Base-by-base conservation (phyloP, 768 basidiomycete genomes). In the Artomyces pyxidatus region DNA sequence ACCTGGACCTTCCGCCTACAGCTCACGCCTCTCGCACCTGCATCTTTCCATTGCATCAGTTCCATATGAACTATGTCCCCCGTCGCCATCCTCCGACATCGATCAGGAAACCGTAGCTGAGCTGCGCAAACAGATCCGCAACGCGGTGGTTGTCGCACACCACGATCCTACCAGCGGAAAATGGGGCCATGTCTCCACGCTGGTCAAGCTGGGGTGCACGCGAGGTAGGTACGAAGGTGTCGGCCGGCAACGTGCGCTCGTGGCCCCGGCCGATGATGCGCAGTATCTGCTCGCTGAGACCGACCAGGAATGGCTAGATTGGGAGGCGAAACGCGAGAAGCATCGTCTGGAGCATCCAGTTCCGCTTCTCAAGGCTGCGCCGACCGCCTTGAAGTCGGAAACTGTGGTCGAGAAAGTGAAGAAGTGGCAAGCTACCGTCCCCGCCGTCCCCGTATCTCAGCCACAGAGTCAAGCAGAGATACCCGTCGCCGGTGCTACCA, bases 11-110 rank as follows among this genome's bases (percentile, higher is more conserved):
- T 26, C 26, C 27, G n/a, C 45, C 14, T 46, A 46, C 32, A 37
- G 19, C 22, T 22, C 30, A 9, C 45, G 45, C n/a, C 49, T 51
- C 14, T 51, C 49, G 6, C 44, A 51, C 16, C 8, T 45, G 14
- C 49, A 51, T 26, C 44, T 51, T 4, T 22, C 44, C 3, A 37
- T 51, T 12, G 49, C 49, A 11, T 7, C 44, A 6, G 17, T 51
- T n/a, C 49, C 49, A 19, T 21, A 43, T 16, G 44, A 51, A 26
- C 44, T 51, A 23, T 21, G 42, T n/a, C 49, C 49, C 6, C 35
- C 49, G 12, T 44, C 49, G 6, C 43, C 43, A 14, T 25, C 21
- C 22, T 14, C 30, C 12, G 35, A 17, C 22, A 14, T 37, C 32
- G 45, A 46, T n/a, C 25, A 35, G 14, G 21, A 22, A 10, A 14